phyloP scores from a whole-genome alignment of 345 rosid species.

The Microcos paniculata region DNA sequence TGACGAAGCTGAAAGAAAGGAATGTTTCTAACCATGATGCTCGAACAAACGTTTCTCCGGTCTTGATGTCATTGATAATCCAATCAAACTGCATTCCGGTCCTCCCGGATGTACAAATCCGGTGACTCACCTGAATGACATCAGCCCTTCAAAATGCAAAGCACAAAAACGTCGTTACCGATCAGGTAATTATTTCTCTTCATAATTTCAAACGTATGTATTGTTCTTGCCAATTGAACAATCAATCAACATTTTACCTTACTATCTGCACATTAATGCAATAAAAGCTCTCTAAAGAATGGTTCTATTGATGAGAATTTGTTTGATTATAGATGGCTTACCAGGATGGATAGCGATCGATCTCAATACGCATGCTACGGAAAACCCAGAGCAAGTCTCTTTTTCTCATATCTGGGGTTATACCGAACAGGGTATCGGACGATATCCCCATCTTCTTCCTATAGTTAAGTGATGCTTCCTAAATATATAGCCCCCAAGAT shows the following conservation, averaged over 20 bases:
- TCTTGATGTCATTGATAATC: constrained; percentile 2
- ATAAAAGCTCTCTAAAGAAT: background rate
- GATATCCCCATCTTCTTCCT: background rate
- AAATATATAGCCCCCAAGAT: too few relatives aligned
- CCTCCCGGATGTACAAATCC: background rate
- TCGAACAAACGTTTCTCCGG: background rate
- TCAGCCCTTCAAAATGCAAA: background rate
- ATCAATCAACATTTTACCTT: too few relatives aligned
- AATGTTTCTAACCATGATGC: too few relatives aligned
- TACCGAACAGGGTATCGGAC: background rate
- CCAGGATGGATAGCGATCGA: constrained; percentile 1
- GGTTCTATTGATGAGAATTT: background rate
- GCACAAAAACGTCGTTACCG: background rate
- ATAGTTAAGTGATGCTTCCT: background rate
- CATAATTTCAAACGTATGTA: too few relatives aligned
- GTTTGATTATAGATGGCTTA: background rate
- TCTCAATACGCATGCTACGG: background rate
- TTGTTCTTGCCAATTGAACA: too few relatives aligned
- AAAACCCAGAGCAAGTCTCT: constrained; percentile 5
- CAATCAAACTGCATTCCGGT: background rate
- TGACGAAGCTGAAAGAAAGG: too few relatives aligned
- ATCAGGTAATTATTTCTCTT: too few relatives aligned
- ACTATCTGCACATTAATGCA: too few relatives aligned
- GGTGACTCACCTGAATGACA: background rate
- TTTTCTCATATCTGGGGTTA: background rate